These are phyloP conservation scores for Lizonia empirigonia DNA, from an alignment of 2,329 filamentous ascomycete genomes.

Conservation along the genomic window DNA sequence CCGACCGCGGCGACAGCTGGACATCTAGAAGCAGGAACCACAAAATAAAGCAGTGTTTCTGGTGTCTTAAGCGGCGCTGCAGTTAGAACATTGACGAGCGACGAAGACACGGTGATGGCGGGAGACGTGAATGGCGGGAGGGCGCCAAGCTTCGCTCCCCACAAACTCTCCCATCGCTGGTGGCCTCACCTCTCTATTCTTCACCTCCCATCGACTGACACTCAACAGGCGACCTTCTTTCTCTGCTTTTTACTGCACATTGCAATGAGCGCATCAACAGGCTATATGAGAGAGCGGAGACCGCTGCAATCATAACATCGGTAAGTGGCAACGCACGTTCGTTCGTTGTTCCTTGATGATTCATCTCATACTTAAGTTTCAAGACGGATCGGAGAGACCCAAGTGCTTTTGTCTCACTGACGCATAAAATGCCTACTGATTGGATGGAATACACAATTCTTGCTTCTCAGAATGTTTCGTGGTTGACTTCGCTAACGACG, in stretches of 20 bases:
- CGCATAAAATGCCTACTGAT: constrained; percentile 13
- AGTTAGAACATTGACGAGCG: not conserved
- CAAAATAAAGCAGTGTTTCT: too few species aligned
- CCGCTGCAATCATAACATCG: not conserved
- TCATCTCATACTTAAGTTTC: constrained; percentile 38
- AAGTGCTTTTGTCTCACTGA: constrained; percentile 39
- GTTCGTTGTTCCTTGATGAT: constrained; percentile 26
- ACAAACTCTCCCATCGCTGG: not conserved
- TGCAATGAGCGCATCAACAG: not conserved
- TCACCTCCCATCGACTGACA: not conserved
- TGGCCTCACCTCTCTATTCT: constrained; percentile 1
- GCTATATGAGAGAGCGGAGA: not conserved
- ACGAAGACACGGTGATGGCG: not conserved
- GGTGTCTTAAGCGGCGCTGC: too few species aligned
- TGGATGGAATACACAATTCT: not conserved
- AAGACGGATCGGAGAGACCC: constrained; percentile 46
- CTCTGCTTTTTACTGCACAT: not conserved
- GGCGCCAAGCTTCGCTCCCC: constrained; percentile 12
- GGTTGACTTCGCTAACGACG: not conserved
- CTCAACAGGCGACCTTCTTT: not conserved
- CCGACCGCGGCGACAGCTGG: too few species aligned
- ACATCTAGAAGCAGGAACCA: too few species aligned
- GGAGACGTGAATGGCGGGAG: too few species aligned
- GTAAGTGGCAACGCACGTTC: not conserved
- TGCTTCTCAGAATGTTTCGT: not conserved